Base-by-base conservation (phyloP, 2,329 filamentous ascomycete genomes). In the Aspergillus niger region DNA sequence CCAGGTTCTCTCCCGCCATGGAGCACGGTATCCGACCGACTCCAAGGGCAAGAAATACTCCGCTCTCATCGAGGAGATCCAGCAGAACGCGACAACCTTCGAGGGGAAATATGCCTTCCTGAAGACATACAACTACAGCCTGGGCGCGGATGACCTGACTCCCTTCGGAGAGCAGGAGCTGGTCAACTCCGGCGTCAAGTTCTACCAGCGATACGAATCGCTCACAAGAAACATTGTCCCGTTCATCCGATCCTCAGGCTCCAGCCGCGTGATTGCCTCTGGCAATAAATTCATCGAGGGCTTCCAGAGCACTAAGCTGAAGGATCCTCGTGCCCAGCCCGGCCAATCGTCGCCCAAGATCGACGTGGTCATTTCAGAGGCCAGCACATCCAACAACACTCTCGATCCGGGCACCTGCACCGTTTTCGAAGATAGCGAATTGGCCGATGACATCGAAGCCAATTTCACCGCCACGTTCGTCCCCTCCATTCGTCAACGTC, bases 1-100 rank as follows among this genome's bases (percentile, higher is more conserved):
- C 1, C 90, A 93, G 70, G 80, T 93, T 24, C 83, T 97, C 51
- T 92, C 91, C 22, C 87, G 93, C 2, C 93, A 97, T 73, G 93
- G 92, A 51, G 91, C 91, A 39, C 86, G 93, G 55, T 90, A 91
- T 72, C 93, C 93, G 1, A 96, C 92, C 0, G 70, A 78, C 10
- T 79, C 80, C 65, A 96, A 93, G 79, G 85, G 87, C 0, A 72
- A 74, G 10, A 71, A 75, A 6, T 97, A 96, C 77, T 82, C 81
- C 41, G 75, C 79, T 5, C 82, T 91, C 8, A 81, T 97, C 56
- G 73, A 82, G 28, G 84, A 84, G 51, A 89, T 97, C 62, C 87
- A 93, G 62, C 82, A 81, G 1, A 77, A 80, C 20, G 79, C 76
- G 32, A 79, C 74, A 7, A 74, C 76, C 0, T 94, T 90, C 70